Evolutionary conservation across 129 eudicot genomes (phyloP).

Genomic region (Tagetes patula): DNA sequence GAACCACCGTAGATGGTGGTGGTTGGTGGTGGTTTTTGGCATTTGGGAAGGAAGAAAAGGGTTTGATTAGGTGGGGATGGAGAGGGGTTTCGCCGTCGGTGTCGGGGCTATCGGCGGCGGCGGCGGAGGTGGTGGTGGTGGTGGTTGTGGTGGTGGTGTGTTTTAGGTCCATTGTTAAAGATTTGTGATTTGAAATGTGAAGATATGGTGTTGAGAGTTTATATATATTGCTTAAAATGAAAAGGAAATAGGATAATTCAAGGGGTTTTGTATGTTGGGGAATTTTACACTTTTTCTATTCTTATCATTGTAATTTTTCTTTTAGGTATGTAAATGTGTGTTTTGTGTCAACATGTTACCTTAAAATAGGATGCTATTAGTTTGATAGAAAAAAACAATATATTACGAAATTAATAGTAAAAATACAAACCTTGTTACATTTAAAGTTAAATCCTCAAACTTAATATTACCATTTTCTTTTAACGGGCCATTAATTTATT

Average conservation of each 20-base stretch:
- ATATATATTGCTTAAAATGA: conserved; percentile 17
- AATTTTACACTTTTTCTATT: conserved; percentile 17
- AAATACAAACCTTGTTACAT: too few species aligned
- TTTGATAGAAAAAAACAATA: too few species aligned
- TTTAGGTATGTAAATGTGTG: neutral
- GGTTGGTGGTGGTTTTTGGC: conserved; percentile 29
- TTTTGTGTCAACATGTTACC: too few species aligned
- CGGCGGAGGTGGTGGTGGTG: conserved; percentile 29
- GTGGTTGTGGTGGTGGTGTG: conserved; percentile 9
- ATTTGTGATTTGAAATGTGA: conserved; percentile 27
- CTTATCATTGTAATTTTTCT: neutral
- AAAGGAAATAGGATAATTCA: conserved; percentile 32
- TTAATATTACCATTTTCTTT: too few species aligned
- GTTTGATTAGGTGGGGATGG: conserved; percentile 40
- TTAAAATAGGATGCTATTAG: too few species aligned
- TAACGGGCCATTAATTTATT: too few species aligned
- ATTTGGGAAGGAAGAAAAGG: conserved; percentile 41
- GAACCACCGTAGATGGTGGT: conserved; percentile 26
- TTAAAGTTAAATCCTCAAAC: too few species aligned
- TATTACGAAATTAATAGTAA: too few species aligned
- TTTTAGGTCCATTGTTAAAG: conserved; percentile 46
- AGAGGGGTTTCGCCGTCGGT: conserved; percentile 66
- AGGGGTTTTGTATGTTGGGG: conserved; percentile 4
- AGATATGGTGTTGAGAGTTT: conserved; percentile 31
- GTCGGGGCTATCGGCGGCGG: conserved; percentile 37